Evolutionary conservation across 2,329 filamentous ascomycete genomes (phyloP).

Genomic region (Aspergillus eucalypticola): DNA sequence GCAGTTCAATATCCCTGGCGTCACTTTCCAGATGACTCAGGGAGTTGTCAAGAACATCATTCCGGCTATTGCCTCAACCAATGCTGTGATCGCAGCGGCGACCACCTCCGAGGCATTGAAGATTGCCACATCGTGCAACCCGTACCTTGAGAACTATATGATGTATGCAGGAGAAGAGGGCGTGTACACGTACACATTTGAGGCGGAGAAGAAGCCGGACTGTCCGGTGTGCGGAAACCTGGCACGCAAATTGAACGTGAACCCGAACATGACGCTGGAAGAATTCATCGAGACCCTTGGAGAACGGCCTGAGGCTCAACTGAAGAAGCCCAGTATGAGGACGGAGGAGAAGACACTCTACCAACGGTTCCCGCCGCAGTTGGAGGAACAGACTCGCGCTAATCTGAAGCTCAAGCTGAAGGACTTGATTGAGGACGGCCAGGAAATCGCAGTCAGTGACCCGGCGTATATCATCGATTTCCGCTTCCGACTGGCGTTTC

Average conservation of each 20-base stretch:
- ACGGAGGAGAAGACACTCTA: conserved; percentile 83
- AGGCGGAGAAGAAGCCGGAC: conserved; percentile 89
- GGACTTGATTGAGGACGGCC: conserved; percentile 75
- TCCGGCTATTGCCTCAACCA: conserved; percentile 94
- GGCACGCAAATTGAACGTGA: conserved; percentile 71
- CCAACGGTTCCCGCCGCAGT: conserved; percentile 76
- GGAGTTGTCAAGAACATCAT: conserved; percentile 99
- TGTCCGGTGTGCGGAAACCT: conserved; percentile 91
- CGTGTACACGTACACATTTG: conserved; percentile 97
- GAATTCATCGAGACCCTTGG: conserved; percentile 85
- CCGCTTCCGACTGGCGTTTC: conserved; percentile 59
- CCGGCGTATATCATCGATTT: conserved; percentile 79
- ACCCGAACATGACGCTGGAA: conserved; percentile 70
- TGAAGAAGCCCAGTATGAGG: conserved; percentile 89
- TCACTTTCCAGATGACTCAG: conserved; percentile 94
- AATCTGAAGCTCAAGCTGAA: conserved; percentile 77
- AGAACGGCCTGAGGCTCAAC: conserved; percentile 80
- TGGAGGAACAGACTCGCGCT: conserved; percentile 80
- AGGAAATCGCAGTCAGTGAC: conserved; percentile 90
- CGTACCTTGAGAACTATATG: conserved; percentile 92
- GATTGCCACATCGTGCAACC: conserved; percentile 79
- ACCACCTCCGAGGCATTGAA: conserved; percentile 98
- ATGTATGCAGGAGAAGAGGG: conserved; percentile 97
- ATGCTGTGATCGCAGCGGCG: conserved; percentile 90
- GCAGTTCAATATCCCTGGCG: conserved; percentile 87